A percentile compares a stretch with the other conserved stretches of the same genome.
Evolutionary conservation across 495 filamentous ascomycete species (phyloP).

Genomic region (Elasticomyces elasticus): DNA sequence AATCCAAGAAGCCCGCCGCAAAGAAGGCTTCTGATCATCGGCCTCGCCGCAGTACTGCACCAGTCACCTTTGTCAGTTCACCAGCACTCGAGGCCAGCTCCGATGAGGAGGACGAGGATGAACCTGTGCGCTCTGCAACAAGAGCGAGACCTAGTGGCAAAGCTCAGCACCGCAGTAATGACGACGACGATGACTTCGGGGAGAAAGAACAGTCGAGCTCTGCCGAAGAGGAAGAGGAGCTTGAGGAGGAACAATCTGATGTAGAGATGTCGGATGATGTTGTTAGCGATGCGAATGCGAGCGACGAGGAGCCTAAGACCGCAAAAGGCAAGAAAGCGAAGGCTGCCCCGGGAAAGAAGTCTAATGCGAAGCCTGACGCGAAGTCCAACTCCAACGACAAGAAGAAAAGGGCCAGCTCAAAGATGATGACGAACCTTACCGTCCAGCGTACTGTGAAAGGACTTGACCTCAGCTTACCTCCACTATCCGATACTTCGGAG

Average conservation of each 20-base stretch:
- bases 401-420: not conserved
- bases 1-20: not conserved
- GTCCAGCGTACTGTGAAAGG: constrained; percentile 5
- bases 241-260: not conserved
- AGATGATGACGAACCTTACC: not conserved
- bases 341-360: not conserved
- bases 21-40: not conserved
- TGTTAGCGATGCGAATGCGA: not conserved
- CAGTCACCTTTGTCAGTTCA: not conserved
- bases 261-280: not conserved
- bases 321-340: not conserved
- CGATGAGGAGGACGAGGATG: not conserved
- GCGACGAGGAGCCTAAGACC: not conserved
- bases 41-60: not conserved
- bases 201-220: not conserved
- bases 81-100: not conserved
- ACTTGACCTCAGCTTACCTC: constrained; percentile 30
- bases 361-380: not conserved
- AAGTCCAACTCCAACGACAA: not conserved
- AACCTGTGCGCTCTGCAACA: not conserved
- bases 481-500: constrained; percentile 38
- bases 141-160: not conserved
- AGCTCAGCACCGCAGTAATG: not conserved
- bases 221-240: not conserved
- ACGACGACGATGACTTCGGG: not conserved